Evolutionary conservation across 495 filamentous ascomycete species (phyloP).

Genomic region (Penicillium cosmopolitanum): DNA sequence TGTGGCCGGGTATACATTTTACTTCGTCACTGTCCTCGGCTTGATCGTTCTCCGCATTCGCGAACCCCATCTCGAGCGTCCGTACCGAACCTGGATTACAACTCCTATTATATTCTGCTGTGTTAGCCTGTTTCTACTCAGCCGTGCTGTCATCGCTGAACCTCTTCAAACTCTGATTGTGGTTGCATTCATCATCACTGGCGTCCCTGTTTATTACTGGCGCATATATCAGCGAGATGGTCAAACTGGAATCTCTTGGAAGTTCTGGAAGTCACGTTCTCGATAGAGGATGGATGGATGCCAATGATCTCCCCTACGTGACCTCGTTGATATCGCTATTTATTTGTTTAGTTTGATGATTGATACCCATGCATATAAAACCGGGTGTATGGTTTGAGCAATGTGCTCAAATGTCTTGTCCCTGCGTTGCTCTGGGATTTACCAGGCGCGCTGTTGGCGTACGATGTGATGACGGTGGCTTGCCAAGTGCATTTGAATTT

Average conservation of each 20-base stretch:
- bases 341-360: slow-evolving; percentile 20
- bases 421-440: not conserved
- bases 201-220: slow-evolving; percentile 88
- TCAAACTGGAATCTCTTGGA: slow-evolving; percentile 55
- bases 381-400: slow-evolving; percentile 28
- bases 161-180: slow-evolving; percentile 90
- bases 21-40: slow-evolving; percentile 93
- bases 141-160: slow-evolving; percentile 82
- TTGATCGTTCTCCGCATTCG: slow-evolving; percentile 87
- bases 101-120: slow-evolving; percentile 99
- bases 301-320: not conserved
- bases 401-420: slow-evolving; percentile 16
- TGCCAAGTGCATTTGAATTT: slow-evolving; percentile 16
- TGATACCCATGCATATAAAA: slow-evolving; percentile 40
- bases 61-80: slow-evolving; percentile 84
- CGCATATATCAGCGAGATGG: slow-evolving; percentile 65
- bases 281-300: slow-evolving; percentile 7
- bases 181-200: slow-evolving; percentile 77
- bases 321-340: slow-evolving; percentile 3
- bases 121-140: slow-evolving; percentile 89
- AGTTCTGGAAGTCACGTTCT: slow-evolving; percentile 58
- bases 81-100: slow-evolving; percentile 93
- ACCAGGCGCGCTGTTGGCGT: slow-evolving; percentile 15
- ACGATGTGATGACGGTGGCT: slow-evolving; percentile 32
- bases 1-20: slow-evolving; percentile 94